Base-by-base conservation (phyloP, 2,329 filamentous ascomycete species). In the Alternaria consortialis region DNA sequence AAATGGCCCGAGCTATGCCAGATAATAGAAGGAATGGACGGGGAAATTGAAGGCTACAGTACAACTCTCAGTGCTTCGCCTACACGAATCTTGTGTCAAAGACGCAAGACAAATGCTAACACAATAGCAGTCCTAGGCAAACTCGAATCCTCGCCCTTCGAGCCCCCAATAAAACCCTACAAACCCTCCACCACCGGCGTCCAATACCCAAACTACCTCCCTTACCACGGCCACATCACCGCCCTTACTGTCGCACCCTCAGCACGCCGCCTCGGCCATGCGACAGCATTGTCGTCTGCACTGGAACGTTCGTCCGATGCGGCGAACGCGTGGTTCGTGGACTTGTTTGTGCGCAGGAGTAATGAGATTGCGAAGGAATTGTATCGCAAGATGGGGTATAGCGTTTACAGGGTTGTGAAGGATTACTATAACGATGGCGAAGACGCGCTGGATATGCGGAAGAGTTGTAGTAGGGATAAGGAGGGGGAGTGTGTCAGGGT, bases 171-270 rank as follows among this genome's bases (percentile, higher is more conserved):
- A 77, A 85, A 88, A 61, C 88, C 88, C 73, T 95, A 92, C 51
- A 86, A 90, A 73, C 93, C 83, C 13, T 55, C 69, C 47, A 79
- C 74, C 12, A 81, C 66, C 17, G 55, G 61, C 23, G 50, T 79
- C 67, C 76, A 80, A 12, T 78, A 80, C 64, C 78, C 81, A 4
- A 83, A 97, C 81, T 97, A 96, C 81, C 90, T 97, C n/a, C 94
- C 94, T n/a, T 98, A 93, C 92, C 95, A 99, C 82, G 94, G 93
- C 20, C 95, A 99, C 80, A 97, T 99, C 76, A 99, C 95, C 5
- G 95, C 94, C 36, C 85, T 99, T 53, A 98, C 95, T 0, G 92
- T 99, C 20, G 90, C 94, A 0, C 95, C 95, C 0, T 88, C 90
- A 58, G 93, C 93, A 51, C 90, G 95, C 29, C 88, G 95, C 43